A percentile compares a stretch with the other conserved stretches of the same genome.
Conservation (phyloP, 176 grass and related monocot genomes). For the Ensete ventricosum region DNA sequence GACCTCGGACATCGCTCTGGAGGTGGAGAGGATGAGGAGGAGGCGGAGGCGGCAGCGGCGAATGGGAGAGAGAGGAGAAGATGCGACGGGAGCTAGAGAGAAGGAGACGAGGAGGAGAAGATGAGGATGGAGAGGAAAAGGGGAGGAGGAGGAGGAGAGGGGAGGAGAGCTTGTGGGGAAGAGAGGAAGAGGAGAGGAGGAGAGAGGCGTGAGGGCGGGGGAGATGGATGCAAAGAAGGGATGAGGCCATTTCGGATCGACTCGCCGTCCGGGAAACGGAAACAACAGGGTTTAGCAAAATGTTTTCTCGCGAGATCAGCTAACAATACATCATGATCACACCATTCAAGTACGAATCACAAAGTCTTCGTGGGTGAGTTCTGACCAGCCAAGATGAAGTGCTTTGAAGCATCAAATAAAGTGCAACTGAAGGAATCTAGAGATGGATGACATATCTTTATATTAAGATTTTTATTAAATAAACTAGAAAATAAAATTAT, state of each 20-base stretch:
- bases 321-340: no score
- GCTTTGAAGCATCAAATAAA: no score
- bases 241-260: constrained; percentile 14
- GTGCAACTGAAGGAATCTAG: no score
- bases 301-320: no score
- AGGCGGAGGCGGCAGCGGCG: not conserved
- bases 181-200: constrained; percentile 3
- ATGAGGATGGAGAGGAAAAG: constrained; percentile 4
- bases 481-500: no score
- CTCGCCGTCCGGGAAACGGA: not conserved
- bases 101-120: constrained; percentile 20
- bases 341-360: no score
- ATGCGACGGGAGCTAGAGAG: not conserved
- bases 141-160: not conserved
- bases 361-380: no score
- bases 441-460: no score
- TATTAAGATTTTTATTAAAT: no score
- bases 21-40: constrained; percentile 3
- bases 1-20: not conserved
- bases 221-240: constrained; percentile 46
- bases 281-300: not conserved
- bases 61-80: constrained; percentile 6
- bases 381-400: no score
- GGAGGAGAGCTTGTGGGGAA: constrained; percentile 11
- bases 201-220: not conserved